phyloP scores from a whole-genome alignment of 192 early-diverging fungal genomes.

The Dissophora globulifera region DNA sequence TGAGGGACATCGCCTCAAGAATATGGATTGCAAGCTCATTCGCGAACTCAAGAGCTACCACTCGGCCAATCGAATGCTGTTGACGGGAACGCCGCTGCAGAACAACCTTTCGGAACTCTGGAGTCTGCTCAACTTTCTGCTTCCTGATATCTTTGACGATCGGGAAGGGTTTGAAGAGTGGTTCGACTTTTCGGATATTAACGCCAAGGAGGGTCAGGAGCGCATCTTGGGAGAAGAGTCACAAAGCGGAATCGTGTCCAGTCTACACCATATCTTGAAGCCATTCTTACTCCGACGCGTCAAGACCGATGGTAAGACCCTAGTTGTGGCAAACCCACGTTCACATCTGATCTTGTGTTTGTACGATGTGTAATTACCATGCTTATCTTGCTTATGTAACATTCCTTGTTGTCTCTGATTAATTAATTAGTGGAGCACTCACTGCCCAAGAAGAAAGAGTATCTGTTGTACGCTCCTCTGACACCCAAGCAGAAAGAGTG shows the following conservation, averaged over 20 bases:
- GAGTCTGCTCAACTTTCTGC: constrained; percentile 93
- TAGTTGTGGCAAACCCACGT: no score
- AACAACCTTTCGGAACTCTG: constrained; percentile 95
- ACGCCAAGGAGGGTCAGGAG: constrained; percentile 68
- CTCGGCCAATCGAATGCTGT: constrained; percentile 85
- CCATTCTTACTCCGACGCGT: constrained; percentile 91
- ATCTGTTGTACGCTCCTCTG: constrained; percentile 82
- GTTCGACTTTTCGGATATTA: constrained; percentile 84
- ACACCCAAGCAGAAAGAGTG: constrained; percentile 75
- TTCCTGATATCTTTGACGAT: constrained; percentile 96
- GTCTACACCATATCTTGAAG: constrained; percentile 90
- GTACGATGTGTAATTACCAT: not conserved
- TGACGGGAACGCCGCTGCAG: constrained; percentile 94
- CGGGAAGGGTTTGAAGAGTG: constrained; percentile 87
- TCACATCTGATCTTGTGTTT: no score
- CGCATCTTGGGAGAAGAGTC: constrained; percentile 76
- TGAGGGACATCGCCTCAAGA: constrained; percentile 98
- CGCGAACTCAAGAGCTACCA: constrained; percentile 87
- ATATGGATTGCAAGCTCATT: constrained; percentile 91
- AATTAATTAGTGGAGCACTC: constrained; percentile 77
- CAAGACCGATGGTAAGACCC: constrained; percentile 85
- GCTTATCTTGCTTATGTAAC: not conserved
- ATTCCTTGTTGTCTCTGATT: no score
- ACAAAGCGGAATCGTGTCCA: constrained; percentile 73
- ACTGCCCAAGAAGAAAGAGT: constrained; percentile 93